Evolutionary conservation across 345 rosid species (phyloP).

Genomic region (Triadica sebifera): DNA sequence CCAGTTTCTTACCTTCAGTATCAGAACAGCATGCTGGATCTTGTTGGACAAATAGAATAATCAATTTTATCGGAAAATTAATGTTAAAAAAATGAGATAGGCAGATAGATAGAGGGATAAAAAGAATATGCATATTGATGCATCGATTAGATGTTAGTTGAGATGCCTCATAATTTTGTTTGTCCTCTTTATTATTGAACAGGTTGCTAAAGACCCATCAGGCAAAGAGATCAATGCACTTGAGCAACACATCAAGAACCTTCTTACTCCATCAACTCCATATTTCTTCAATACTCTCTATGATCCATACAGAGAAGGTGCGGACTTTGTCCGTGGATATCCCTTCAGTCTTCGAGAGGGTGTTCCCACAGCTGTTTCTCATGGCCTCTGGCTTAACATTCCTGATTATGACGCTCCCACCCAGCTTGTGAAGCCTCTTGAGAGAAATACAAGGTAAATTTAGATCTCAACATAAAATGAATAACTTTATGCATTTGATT

Average conservation of each 20-base stretch:
- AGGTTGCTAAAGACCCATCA: slow-evolving; percentile 54
- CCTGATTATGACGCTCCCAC: slow-evolving; percentile 55
- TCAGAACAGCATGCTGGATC: not conserved
- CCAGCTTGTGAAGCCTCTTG: slow-evolving; percentile 54
- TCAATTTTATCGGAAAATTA: not conserved
- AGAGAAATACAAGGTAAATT: slow-evolving; percentile 40
- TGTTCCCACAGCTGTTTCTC: slow-evolving; percentile 43
- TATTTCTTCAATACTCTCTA: slow-evolving; percentile 54
- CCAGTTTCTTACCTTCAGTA: not conserved
- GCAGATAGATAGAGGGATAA: not conserved
- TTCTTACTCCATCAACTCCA: slow-evolving; percentile 47
- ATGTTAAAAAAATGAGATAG: not conserved
- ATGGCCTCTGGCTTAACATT: slow-evolving; percentile 57
- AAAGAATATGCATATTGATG: not conserved
- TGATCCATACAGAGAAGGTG: slow-evolving; percentile 51
- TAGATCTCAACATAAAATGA: not conserved
- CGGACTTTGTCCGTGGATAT: slow-evolving; percentile 50
- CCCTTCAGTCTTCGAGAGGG: slow-evolving; percentile 49
- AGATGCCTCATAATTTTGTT: not conserved
- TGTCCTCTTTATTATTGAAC: not conserved
- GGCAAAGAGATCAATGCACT: slow-evolving; percentile 50
- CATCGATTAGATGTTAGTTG: not conserved
- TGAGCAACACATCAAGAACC: slow-evolving; percentile 53
- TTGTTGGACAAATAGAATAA: not conserved
- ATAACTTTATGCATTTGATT: not conserved